phyloP scores from a whole-genome alignment of 306 rosid genomes.

The Leucaena leucocephala region DNA sequence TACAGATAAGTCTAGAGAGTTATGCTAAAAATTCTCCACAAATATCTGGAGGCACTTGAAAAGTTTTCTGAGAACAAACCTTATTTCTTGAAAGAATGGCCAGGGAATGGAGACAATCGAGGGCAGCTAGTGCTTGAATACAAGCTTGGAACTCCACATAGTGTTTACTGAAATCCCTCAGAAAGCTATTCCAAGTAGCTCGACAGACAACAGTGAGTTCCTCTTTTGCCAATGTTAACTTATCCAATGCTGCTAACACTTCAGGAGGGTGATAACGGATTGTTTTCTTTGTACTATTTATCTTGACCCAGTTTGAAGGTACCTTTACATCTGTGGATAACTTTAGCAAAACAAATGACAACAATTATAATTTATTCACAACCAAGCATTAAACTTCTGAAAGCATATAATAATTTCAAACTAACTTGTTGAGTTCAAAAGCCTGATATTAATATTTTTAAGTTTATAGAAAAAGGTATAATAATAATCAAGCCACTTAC shows the following conservation, averaged over 20 bases:
- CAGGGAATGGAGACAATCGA: conserved; percentile 88
- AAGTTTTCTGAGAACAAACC: conserved; percentile 50
- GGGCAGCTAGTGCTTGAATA: conserved; percentile 87
- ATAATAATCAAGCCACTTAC: neutral
- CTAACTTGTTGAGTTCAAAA: conserved; percentile 26
- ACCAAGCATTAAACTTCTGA: conserved; percentile 9
- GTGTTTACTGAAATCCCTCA: conserved; percentile 62
- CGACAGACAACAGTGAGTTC: conserved; percentile 70
- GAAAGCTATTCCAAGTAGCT: conserved; percentile 87
- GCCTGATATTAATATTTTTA: neutral
- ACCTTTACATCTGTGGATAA: conserved; percentile 72
- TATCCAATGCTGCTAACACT: conserved; percentile 72
- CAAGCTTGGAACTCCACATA: conserved; percentile 82
- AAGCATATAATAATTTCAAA: conserved; percentile 34
- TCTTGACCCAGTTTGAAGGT: conserved; percentile 83
- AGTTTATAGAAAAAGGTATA: conserved; percentile 22
- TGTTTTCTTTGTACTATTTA: conserved; percentile 87
- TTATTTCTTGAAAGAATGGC: conserved; percentile 91
- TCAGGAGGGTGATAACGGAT: conserved; percentile 94
- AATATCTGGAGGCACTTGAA: conserved; percentile 32
- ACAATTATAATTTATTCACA: conserved; percentile 30
- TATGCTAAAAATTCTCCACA: conserved; percentile 2
- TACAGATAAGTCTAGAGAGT: conserved; percentile 37
- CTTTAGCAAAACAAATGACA: conserved; percentile 54
- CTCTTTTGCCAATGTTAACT: conserved; percentile 74